Percentiles rank a stretch among this genome's conserved stretches.
phyloP scores from a whole-genome alignment of 2,329 filamentous ascomycete species.

The Teratosphaeria epicoccoides region DNA sequence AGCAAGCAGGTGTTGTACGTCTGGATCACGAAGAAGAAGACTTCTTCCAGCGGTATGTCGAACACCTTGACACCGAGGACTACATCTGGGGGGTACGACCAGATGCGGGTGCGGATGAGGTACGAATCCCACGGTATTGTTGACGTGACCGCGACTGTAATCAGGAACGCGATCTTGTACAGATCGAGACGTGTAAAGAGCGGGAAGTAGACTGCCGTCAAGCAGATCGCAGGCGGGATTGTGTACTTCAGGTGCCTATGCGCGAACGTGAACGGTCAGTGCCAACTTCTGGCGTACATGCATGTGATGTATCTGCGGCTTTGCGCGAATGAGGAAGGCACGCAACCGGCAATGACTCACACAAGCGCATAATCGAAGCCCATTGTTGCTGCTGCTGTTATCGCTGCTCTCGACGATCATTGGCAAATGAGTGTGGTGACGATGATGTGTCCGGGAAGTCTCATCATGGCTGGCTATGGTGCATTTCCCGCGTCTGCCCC shows the following conservation, averaged over 20 bases:
- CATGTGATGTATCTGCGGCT: slow-evolving; percentile 1
- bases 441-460: neutral
- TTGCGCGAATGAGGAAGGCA: slow-evolving; percentile 1
- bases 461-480: neutral
- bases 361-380: slow-evolving; percentile 53
- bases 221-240: slow-evolving; percentile 49
- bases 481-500: neutral
- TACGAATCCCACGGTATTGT: slow-evolving; percentile 71
- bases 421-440: neutral
- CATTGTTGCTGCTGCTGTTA: slow-evolving; percentile 29
- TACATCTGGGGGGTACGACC: slow-evolving; percentile 58
- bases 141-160: slow-evolving; percentile 52
- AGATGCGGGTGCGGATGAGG: slow-evolving; percentile 56
- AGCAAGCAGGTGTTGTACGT: slow-evolving; percentile 62
- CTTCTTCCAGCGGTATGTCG: slow-evolving; percentile 58
- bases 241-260: slow-evolving; percentile 56
- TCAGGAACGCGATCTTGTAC: slow-evolving; percentile 51
- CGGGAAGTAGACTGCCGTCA: slow-evolving; percentile 51
- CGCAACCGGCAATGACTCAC: slow-evolving; percentile 34
- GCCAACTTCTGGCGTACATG: neutral
- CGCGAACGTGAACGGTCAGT: neutral
- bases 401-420: neutral
- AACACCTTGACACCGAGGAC: slow-evolving; percentile 53
- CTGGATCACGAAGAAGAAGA: slow-evolving; percentile 70
- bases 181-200: slow-evolving; percentile 52